Evolutionary conservation across 495 filamentous ascomycete genomes (phyloP), one percentile per base, ranked within the genome.

Genomic region (Talaromyces stipitatus): DNA sequence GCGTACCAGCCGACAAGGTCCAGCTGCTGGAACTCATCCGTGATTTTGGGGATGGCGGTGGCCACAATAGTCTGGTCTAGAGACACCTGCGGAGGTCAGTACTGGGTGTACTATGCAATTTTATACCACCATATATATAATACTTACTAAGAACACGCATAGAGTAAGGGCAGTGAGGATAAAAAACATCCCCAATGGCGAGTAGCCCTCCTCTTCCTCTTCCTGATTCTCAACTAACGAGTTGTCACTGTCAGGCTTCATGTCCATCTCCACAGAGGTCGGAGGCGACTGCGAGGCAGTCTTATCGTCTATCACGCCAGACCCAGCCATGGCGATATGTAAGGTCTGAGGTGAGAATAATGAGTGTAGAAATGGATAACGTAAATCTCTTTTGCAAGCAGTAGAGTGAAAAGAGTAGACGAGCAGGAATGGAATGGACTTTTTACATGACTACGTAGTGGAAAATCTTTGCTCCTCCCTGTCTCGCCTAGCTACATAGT

Each of bases 1-100:
- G 60, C 64, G 51, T 65, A 69, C 66, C 66, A 69, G 7, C 52
- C 50, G 16, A 69, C 58, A 3, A 62, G 48, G 20, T 57, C 46
- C 2, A 69, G 59, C 23, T 58, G 41, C 43, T 67, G 60, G 50
- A 69, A 69, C 24, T 69, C 60, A 20, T 60, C 56, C n/a, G n/a
- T n/a, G n/a, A n/a, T n/a, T n/a, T n/a, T n/a, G n/a, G n/a, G n/a
- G n/a, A n/a, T n/a, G n/a, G 66, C 66, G 14, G 54, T 56, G 5
- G 55, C 53, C 22, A 64, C 36, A 2, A 63, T 62, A 30, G 55
- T 57, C 54, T 45, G n/a, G 24, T 53, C 26, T 28, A 57, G 38
- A 45, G 38, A 9, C 5, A 45, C 38, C 38, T 33, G 30, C 30
- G 12, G 12, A 33, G 30, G 6, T 33, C 12, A 33, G 30, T 12